phyloP scores from a whole-genome alignment of 495 filamentous ascomycete species.

The Annulohypoxylon bovei region DNA sequence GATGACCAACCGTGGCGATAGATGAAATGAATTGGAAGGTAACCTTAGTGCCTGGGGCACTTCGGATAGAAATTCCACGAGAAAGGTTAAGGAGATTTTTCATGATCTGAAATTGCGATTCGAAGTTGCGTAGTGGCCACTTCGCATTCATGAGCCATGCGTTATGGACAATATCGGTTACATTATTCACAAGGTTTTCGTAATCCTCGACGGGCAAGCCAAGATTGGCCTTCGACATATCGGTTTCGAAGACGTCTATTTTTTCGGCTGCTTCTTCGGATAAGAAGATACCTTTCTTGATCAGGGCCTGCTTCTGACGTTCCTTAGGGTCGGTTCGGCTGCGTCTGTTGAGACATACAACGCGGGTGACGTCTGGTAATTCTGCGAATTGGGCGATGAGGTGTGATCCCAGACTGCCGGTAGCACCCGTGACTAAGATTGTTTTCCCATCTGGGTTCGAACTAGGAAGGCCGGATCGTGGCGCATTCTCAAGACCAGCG shows the following conservation, averaged over 20 bases:
- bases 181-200: conserved; percentile 48
- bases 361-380: conserved; percentile 46
- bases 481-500: conserved; percentile 18
- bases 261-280: conserved; percentile 34
- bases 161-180: conserved; percentile 67
- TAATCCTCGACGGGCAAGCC: conserved; percentile 57
- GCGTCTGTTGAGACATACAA: conserved; percentile 63
- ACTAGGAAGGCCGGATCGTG: background rate
- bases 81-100: conserved; percentile 58
- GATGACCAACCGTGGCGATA: conserved; percentile 58
- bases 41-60: conserved; percentile 43
- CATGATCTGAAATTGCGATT: conserved; percentile 60
- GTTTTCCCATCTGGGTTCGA: conserved; percentile 45
- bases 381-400: conserved; percentile 52
- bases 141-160: conserved; percentile 66
- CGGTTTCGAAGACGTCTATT: conserved; percentile 55
- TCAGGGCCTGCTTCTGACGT: conserved; percentile 55
- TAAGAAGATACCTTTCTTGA: conserved; percentile 47
- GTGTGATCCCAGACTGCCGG: conserved; percentile 61
- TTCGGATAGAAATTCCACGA: conserved; percentile 40
- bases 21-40: conserved; percentile 65
- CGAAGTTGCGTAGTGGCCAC: conserved; percentile 54
- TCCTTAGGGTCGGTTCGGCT: conserved; percentile 32
- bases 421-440: conserved; percentile 64
- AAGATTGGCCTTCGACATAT: conserved; percentile 57